Evolutionary conservation across 164 flowering plant species (phyloP).

Genomic region (Tetrastigma voinierianum): DNA sequence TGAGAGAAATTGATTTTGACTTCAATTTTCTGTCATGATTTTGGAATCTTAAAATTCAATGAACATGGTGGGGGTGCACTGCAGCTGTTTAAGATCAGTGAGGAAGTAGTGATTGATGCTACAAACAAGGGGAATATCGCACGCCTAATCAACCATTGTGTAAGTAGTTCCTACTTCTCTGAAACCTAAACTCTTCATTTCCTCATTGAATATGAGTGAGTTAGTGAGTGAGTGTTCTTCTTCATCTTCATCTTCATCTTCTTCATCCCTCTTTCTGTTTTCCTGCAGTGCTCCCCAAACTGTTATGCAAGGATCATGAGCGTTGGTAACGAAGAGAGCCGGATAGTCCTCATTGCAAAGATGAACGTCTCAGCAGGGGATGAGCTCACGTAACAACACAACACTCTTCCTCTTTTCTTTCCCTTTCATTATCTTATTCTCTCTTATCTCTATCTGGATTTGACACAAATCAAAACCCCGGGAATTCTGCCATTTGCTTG

Average conservation of each 20-base stretch:
- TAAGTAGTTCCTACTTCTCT: conserved; percentile 32
- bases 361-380: conserved; percentile 77
- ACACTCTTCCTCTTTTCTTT: conserved; percentile 4
- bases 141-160: conserved; percentile 91
- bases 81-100: conserved; percentile 95
- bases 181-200: not conserved
- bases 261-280: conserved; percentile 1
- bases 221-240: no score
- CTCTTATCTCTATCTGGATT: not conserved
- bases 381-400: conserved; percentile 93
- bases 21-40: not conserved
- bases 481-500: not conserved
- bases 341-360: conserved; percentile 94
- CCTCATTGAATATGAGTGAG: not conserved
- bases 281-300: conserved; percentile 86
- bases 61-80: conserved; percentile 3
- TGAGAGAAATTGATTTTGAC: no score
- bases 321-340: conserved; percentile 64
- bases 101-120: conserved; percentile 94
- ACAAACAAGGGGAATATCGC: conserved; percentile 91
- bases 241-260: no score
- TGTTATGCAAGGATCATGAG: conserved; percentile 97
- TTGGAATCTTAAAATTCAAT: not conserved
- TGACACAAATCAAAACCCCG: not conserved
- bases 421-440: not conserved